phyloP scores from a whole-genome alignment of 345 rosid genomes.

The Excoecaria cochinchinensis region DNA sequence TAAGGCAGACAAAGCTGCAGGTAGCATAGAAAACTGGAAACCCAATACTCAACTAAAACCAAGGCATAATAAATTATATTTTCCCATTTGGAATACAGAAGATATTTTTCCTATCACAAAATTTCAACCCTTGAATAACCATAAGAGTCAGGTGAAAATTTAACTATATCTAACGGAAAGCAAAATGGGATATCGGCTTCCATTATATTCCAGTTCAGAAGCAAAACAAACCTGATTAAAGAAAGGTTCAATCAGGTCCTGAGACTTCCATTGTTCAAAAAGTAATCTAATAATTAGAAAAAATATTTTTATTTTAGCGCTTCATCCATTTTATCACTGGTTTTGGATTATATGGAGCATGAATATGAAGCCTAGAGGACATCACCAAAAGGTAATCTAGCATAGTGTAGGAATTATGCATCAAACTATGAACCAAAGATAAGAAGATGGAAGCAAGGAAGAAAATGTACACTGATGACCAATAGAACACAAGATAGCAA shows the following conservation, averaged over 20 bases:
- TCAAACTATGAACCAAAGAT: background rate
- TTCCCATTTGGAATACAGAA: background rate
- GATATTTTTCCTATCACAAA: background rate
- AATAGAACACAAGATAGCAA: background rate
- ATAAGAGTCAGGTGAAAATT: background rate
- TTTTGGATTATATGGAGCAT: background rate
- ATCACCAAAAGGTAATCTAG: background rate
- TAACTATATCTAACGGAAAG: too few species aligned
- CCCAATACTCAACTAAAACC: background rate
- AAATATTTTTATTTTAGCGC: background rate
- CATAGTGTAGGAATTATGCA: background rate
- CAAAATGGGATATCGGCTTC: background rate
- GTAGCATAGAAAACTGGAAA: background rate
- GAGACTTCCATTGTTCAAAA: conserved; percentile 7
- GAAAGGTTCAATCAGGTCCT: conserved; percentile 1
- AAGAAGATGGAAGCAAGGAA: background rate
- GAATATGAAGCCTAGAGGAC: background rate
- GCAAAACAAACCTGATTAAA: background rate
- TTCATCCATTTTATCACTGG: background rate
- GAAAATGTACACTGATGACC: background rate
- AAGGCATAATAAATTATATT: background rate
- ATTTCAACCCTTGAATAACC: background rate
- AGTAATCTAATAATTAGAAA: background rate
- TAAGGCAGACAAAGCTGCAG: background rate
- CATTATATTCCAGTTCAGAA: background rate